Conservation (phyloP, 805 yeast genomes). For the Kregervanrija fluxuum region DNA sequence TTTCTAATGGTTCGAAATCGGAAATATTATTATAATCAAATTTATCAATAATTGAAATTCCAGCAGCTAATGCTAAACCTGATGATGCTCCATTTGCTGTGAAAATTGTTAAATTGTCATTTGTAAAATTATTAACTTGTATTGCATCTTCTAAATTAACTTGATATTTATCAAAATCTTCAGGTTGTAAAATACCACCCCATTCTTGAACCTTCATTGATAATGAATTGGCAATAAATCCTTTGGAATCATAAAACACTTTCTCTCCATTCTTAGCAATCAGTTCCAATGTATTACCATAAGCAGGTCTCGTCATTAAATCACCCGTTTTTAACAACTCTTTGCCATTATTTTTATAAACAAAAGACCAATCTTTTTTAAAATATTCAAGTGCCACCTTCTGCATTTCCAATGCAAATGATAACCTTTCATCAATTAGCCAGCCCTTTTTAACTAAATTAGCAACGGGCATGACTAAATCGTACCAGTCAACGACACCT, state of each 20-base stretch:
- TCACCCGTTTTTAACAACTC: constrained; percentile 48
- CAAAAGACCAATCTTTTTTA: constrained; percentile 49
- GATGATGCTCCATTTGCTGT: constrained; percentile 70
- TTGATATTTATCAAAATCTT: constrained; percentile 63
- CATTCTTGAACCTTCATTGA: constrained; percentile 38
- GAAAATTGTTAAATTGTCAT: constrained; percentile 30
- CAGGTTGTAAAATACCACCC: constrained; percentile 60
- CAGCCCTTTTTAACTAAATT: constrained; percentile 62
- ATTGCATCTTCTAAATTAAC: constrained; percentile 43
- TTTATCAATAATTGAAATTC: constrained; percentile 45
- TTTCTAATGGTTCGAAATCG: constrained; percentile 41
- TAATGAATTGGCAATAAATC: constrained; percentile 60
- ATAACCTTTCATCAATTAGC: constrained; percentile 39
- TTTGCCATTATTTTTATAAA: constrained; percentile 30
- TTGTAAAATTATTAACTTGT: constrained; percentile 28
- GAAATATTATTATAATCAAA: constrained; percentile 20
- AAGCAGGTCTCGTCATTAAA: constrained; percentile 44
- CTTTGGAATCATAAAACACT: constrained; percentile 78
- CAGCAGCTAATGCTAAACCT: constrained; percentile 77
- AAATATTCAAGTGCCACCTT: constrained; percentile 25
- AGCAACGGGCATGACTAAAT: constrained; percentile 70
- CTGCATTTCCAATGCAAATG: constrained; percentile 32
- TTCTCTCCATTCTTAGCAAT: constrained; percentile 74
- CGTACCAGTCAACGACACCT: constrained; percentile 64
- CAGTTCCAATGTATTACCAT: constrained; percentile 59